A percentile compares a stretch with the other conserved stretches of the same genome.
phyloP scores from a whole-genome alignment of 2,329 filamentous ascomycete species.

The Venturia nashicola region DNA sequence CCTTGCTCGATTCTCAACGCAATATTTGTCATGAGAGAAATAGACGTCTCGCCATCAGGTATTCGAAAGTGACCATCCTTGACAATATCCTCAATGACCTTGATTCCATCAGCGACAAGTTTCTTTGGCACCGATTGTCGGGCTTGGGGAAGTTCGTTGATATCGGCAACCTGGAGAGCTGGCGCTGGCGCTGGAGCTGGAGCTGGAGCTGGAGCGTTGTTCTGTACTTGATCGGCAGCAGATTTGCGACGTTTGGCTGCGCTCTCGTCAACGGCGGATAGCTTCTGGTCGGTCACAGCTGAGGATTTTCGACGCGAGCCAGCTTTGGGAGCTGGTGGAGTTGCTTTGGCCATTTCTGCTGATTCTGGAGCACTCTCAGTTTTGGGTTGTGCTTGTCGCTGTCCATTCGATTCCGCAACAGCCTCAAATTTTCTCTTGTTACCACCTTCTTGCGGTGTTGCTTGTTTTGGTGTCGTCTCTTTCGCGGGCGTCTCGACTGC shows the following conservation, averaged over 20 bases:
- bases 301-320: slow-evolving; percentile 5
- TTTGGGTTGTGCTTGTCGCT: slow-evolving; percentile 20
- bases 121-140: slow-evolving; percentile 60
- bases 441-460: not conserved
- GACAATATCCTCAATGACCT: slow-evolving; percentile 53
- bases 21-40: slow-evolving; percentile 54
- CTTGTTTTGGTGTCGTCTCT: slow-evolving; percentile 12
- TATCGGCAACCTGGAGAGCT: slow-evolving; percentile 15
- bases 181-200: not conserved
- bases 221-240: slow-evolving; percentile 10
- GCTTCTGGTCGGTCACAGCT: not conserved
- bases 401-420: slow-evolving; percentile 1
- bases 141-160: slow-evolving; percentile 45
- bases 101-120: slow-evolving; percentile 56
- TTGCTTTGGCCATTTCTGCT: not conserved
- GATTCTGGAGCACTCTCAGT: not conserved
- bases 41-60: slow-evolving; percentile 49
- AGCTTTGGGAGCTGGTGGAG: slow-evolving; percentile 5
- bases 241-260: slow-evolving; percentile 25
- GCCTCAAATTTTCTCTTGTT: slow-evolving; percentile 8
- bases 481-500: slow-evolving; percentile 34
- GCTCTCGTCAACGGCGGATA: slow-evolving; percentile 12
- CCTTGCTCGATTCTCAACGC: slow-evolving; percentile 71
- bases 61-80: slow-evolving; percentile 53
- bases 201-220: not conserved